Base-by-base conservation (phyloP, 208 protist species). In the Trypanosomatidae sp. region DNA sequence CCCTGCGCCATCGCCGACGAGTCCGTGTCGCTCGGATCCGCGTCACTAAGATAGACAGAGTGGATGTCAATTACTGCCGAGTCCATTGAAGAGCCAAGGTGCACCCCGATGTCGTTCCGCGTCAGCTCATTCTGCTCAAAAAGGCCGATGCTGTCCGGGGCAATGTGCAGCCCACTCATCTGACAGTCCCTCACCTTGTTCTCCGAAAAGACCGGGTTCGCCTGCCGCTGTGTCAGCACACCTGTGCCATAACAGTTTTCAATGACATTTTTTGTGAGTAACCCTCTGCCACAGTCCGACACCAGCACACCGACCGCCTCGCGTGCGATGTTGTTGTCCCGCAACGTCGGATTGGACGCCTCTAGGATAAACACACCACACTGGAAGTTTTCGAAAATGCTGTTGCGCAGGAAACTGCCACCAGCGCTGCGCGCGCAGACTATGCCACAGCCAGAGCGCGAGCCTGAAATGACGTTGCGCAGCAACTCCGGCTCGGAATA, bases 41-140 rank as follows among this genome's bases (percentile, higher is more conserved):
- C 15, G 9, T 13, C 17, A 9, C 68, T 62, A 19, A 87, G 49
- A 65, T 83, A 89, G 13, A 71, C 74, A 1, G 84, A 78, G 52
- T 86, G 66, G 28, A 95, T n/a, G n/a, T 92, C 77, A 12, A 97
- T 66, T 22, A 74, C 74, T 13, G 84, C 80, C 6, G 74, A 79
- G 39, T 79, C 71, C 44, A 87, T 66, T 22, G 79, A 77, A 39
- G 89, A 90, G 39, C 92, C 92, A 19, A 91, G 70, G 43, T 96
- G 92, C 6, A 96, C 77, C 39, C 90, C 92, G 28, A 95, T 84
- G 71, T 91, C 89, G 73, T 94, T 95, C 44, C 86, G 75, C 56
- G 56, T 83, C 50, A 97, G 66, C 3, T 85, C 71, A 69, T 97
- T 97, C 8, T 74, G 70, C 36, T 58, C 67, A 70, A 93, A 86